Conservation (phyloP, 768 basidiomycete species). For the Artomyces pyxidatus region DNA sequence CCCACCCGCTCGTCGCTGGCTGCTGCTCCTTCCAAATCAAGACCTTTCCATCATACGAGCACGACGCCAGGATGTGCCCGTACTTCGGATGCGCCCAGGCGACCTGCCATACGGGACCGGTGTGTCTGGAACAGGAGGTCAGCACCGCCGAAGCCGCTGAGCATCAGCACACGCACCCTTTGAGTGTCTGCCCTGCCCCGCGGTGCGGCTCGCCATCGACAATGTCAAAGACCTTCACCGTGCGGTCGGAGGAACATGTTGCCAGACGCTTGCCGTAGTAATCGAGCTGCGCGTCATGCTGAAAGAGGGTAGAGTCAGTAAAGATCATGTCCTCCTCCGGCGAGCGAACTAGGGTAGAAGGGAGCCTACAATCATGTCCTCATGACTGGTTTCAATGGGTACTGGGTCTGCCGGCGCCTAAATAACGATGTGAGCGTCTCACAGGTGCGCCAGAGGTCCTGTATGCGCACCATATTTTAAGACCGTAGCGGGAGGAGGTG, state of each 20-base stretch:
- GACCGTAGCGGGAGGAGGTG: no score
- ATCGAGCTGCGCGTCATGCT: conserved; percentile 98
- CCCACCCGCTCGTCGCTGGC: conserved; percentile 53
- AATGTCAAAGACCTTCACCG: conserved; percentile 92
- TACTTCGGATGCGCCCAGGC: conserved; percentile 98
- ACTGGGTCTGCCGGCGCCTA: conserved; percentile 48
- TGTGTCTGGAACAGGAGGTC: conserved; percentile 51
- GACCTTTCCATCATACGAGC: conserved; percentile 96
- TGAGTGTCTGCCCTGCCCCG: conserved; percentile 61
- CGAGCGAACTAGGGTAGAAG: background rate
- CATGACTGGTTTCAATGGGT: conserved; percentile 91
- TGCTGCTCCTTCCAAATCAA: conserved; percentile 95
- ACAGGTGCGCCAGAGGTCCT: no score
- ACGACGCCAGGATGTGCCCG: conserved; percentile 94
- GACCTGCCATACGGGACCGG: conserved; percentile 96
- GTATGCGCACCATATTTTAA: no score
- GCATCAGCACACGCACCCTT: conserved; percentile 47
- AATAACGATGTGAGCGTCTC: no score
- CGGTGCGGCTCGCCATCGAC: conserved; percentile 78
- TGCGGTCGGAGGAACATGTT: conserved; percentile 93
- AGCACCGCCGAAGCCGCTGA: background rate
- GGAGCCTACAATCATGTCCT: conserved; percentile 88
- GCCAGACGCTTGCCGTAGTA: conserved; percentile 97
- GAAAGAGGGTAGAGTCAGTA: conserved; percentile 7
- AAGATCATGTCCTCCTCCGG: background rate